Conservation (phyloP, 208 protist species). For the Trypanosoma vivax region DNA sequence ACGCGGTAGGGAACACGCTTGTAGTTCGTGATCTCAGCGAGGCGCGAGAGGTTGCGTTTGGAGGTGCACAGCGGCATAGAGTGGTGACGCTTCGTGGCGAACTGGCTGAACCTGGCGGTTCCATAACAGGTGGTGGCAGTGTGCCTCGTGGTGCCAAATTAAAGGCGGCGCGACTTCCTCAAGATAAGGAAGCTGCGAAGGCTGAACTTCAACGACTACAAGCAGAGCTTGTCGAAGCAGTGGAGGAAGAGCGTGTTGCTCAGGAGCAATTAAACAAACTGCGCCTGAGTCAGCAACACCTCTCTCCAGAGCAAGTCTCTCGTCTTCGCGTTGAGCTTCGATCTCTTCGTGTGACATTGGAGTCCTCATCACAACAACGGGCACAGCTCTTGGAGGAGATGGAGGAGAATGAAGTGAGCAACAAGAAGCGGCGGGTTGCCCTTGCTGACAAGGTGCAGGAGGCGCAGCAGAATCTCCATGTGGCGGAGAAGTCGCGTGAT, state of each 20-base stretch:
- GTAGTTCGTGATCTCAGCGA: slow-evolving; percentile 90
- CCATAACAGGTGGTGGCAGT: slow-evolving; percentile 98
- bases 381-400: slow-evolving; percentile 31
- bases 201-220: slow-evolving; percentile 72
- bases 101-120: slow-evolving; percentile 95
- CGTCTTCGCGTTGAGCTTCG: slow-evolving; percentile 39
- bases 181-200: slow-evolving; percentile 70
- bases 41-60: slow-evolving; percentile 86
- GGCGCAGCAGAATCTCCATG: slow-evolving; percentile 25
- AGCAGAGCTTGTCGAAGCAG: slow-evolving; percentile 62
- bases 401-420: slow-evolving; percentile 19
- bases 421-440: slow-evolving; percentile 15
- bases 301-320: slow-evolving; percentile 51
- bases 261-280: slow-evolving; percentile 63
- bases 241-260: slow-evolving; percentile 53
- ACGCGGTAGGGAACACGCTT: slow-evolving; percentile 96
- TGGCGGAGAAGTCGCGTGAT: slow-evolving; percentile 34
- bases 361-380: slow-evolving; percentile 35
- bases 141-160: slow-evolving; percentile 76
- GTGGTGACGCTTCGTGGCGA: slow-evolving; percentile 96
- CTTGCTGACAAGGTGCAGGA: slow-evolving; percentile 27
- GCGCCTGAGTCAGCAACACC: slow-evolving; percentile 40
- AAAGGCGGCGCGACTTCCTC: slow-evolving; percentile 63
- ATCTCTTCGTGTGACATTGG: slow-evolving; percentile 34
- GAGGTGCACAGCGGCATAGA: slow-evolving; percentile 66